phyloP scores from a whole-genome alignment of 441 rosid genomes.

The Jatropha multifida region DNA sequence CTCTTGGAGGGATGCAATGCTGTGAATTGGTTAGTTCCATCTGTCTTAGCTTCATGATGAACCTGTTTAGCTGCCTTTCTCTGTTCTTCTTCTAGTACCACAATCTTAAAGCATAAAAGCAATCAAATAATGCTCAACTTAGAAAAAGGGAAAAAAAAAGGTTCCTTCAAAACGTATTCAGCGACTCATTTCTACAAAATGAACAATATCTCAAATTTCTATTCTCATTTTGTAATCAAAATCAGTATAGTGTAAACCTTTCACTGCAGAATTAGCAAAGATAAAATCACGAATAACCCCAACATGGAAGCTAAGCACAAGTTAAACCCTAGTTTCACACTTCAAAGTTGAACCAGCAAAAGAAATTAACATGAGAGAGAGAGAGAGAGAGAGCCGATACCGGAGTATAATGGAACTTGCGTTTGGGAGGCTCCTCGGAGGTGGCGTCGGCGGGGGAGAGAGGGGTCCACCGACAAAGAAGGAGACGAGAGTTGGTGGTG shows the following conservation, averaged over 20 bases:
- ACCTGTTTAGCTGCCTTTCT: conserved; percentile 46
- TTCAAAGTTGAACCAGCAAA: background rate
- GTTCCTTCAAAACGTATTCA: background rate
- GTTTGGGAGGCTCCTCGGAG: conserved; percentile 66
- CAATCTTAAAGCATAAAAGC: conserved; percentile 47
- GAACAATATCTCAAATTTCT: background rate
- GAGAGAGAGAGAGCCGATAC: conserved; percentile 34
- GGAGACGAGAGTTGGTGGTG: conserved; percentile 45
- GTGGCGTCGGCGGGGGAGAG: conserved; percentile 44
- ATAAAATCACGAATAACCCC: background rate
- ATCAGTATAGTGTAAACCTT: background rate
- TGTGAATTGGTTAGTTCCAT: conserved; percentile 37
- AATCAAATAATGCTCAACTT: conserved; percentile 1
- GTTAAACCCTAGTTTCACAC: background rate
- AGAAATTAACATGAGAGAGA: background rate
- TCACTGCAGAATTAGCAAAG: background rate
- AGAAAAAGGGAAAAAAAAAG: no score
- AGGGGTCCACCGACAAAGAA: conserved; percentile 87
- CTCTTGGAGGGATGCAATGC: conserved; percentile 34
- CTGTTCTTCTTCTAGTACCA: conserved; percentile 69
- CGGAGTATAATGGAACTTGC: conserved; percentile 86
- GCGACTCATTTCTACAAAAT: background rate
- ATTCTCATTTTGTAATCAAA: background rate
- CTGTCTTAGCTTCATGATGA: conserved; percentile 42
- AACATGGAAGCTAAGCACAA: background rate